phyloP scores from a whole-genome alignment of 768 basidiomycete genomes.

The Ramaria rubella region DNA sequence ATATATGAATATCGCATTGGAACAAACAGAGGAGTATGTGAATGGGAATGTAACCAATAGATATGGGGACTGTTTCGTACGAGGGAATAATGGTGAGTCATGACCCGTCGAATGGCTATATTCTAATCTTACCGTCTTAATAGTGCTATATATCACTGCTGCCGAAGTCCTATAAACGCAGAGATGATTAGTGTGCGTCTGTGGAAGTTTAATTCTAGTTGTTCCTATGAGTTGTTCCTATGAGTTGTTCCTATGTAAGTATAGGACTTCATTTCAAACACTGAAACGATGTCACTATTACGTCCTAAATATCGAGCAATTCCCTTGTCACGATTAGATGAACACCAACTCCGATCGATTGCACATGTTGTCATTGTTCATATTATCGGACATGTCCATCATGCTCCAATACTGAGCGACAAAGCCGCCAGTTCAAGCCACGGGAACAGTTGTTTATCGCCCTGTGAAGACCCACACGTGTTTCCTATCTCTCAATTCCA shows the following conservation, averaged over 20 bases:
- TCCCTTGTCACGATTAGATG: too few species aligned
- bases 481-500: conserved; percentile 16
- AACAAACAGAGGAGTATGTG: conserved; percentile 95
- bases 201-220: too few species aligned
- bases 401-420: too few species aligned
- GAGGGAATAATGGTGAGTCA: conserved; percentile 80
- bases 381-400: too few species aligned
- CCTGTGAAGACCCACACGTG: not conserved
- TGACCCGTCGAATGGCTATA: not conserved
- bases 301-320: too few species aligned
- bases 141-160: conserved; percentile 77
- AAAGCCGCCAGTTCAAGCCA: too few species aligned
- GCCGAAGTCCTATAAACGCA: conserved; percentile 45
- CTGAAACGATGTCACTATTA: too few species aligned
- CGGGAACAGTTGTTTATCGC: not conserved
- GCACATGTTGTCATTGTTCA: too few species aligned
- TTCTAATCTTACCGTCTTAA: conserved; percentile 8
- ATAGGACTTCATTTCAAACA: too few species aligned
- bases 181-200: not conserved
- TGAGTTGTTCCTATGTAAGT: too few species aligned
- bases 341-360: too few species aligned
- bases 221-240: too few species aligned
- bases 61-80: conserved; percentile 94
- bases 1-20: conserved; percentile 98
- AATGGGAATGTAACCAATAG: conserved; percentile 79